Evolutionary conservation across 345 rosid species (phyloP).

Genomic region (Eucalyptus pumila): DNA sequence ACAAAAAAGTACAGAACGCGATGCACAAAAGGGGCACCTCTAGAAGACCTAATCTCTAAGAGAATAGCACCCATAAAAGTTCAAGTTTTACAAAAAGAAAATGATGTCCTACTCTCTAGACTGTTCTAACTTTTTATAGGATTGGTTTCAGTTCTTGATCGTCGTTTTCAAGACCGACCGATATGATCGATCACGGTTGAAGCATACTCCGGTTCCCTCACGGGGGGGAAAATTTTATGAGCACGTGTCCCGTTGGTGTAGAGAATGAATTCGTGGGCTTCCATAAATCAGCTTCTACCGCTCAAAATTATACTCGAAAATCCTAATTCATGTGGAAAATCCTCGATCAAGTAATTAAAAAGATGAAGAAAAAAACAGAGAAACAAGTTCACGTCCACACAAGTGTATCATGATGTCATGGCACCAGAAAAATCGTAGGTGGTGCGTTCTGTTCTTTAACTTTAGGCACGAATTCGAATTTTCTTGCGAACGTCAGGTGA

Average conservation of each 20-base stretch:
- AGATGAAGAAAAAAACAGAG: background rate
- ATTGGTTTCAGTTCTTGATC: background rate
- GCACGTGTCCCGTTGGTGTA: background rate
- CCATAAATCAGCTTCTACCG: background rate
- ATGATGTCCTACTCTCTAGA: background rate
- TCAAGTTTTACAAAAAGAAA: background rate
- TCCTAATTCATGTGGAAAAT: background rate
- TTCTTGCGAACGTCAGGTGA: background rate
- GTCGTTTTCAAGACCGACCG: background rate
- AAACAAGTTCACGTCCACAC: background rate
- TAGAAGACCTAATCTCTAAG: background rate
- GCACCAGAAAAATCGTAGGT: background rate
- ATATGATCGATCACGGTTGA: background rate
- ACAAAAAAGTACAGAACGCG: background rate
- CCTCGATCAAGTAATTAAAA: background rate
- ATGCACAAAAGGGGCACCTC: background rate
- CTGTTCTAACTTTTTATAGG: no score
- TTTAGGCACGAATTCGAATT: background rate
- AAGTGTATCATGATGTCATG: background rate
- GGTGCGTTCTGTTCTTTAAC: background rate
- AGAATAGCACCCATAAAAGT: background rate
- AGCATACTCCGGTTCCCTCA: background rate
- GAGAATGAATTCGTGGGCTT: background rate
- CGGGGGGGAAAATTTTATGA: background rate
- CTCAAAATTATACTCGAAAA: background rate